phyloP scores from a whole-genome alignment of 2,329 filamentous ascomycete genomes.

The Metarhizium sp. region DNA sequence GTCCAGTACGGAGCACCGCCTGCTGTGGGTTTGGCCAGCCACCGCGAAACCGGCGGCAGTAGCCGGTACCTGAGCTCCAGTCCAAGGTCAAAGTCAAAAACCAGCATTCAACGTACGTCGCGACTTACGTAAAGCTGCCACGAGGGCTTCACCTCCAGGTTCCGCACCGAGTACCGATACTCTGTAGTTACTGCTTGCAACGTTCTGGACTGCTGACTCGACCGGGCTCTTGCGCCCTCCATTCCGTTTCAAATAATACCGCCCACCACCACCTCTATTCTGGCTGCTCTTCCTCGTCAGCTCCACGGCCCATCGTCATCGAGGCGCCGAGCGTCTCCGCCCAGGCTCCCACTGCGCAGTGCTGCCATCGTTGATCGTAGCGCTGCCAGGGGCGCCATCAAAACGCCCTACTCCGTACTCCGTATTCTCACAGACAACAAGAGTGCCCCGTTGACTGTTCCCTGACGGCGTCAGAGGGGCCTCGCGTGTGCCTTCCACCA shows the following conservation, averaged over 20 bases:
- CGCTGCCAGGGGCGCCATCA: neutral
- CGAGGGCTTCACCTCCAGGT: no score
- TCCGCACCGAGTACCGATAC: no score
- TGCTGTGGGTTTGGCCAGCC: neutral
- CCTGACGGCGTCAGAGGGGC: neutral
- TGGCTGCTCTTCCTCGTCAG: no score
- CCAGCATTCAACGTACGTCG: no score
- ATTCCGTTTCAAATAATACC: no score
- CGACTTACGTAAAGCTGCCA: no score
- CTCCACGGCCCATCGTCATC: neutral
- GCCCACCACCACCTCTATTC: neutral
- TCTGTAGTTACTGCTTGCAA: no score
- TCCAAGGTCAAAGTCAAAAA: neutral
- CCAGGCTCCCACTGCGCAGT: neutral
- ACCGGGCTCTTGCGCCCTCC: no score
- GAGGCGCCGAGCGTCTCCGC: neutral
- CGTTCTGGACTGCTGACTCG: no score
- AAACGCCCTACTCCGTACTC: neutral
- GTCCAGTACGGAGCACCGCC: no score
- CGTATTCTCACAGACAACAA: no score
- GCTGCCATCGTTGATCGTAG: neutral
- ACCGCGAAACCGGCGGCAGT: neutral
- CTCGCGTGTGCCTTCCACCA: constrained; percentile 1
- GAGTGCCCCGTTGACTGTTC: neutral
- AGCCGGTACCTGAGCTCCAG: neutral